phyloP scores from a whole-genome alignment of 306 rosid genomes.

The Carpinus viminea region DNA sequence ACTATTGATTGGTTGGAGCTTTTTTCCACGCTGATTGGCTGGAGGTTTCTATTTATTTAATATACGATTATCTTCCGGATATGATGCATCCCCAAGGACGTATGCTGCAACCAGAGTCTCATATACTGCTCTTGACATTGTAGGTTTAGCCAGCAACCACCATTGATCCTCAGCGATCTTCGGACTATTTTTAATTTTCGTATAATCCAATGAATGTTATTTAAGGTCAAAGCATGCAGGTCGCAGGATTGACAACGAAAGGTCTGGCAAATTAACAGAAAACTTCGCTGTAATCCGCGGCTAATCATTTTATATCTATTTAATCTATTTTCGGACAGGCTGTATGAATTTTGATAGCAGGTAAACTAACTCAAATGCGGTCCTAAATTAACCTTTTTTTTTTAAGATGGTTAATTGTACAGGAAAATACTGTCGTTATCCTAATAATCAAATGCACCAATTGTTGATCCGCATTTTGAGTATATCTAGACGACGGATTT shows the following conservation, averaged over 20 bases:
- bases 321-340: neutral
- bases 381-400: too few species aligned
- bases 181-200: conserved; percentile 16
- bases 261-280: neutral
- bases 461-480: neutral
- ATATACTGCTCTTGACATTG: too few species aligned
- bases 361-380: neutral
- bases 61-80: neutral
- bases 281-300: neutral
- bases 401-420: too few species aligned
- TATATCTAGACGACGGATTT: too few species aligned
- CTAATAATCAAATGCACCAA: neutral
- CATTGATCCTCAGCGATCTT: conserved; percentile 20
- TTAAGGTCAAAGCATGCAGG: conserved; percentile 13
- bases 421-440: neutral
- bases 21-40: too few species aligned
- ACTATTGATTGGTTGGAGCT: neutral
- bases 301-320: neutral
- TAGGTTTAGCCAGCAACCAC: neutral
- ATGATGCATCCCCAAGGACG: too few species aligned
- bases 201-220: neutral
- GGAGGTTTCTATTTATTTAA: too few species aligned
- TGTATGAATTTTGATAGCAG: neutral
- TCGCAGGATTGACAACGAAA: conserved; percentile 5
- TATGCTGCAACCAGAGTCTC: too few species aligned